These are phyloP conservation scores for Cyberlindnera maclurae DNA, from an alignment of 805 yeast genomes.

Conservation along the genomic window DNA sequence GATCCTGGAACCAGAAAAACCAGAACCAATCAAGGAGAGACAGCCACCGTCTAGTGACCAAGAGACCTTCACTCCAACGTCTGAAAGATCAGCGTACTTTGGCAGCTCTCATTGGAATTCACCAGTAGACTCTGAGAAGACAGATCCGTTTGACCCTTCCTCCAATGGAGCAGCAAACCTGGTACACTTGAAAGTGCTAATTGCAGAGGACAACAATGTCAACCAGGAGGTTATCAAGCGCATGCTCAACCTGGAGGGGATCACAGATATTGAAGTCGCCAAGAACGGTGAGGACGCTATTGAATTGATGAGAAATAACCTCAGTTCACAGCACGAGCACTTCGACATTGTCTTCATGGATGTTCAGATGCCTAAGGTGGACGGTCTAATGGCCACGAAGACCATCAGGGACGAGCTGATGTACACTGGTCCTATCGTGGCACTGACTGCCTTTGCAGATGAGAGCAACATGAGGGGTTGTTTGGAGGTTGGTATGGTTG, in stretches of 20 bases:
- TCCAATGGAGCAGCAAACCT: conserved; percentile 5
- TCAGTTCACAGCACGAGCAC: conserved; percentile 23
- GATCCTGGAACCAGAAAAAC: conserved; percentile 24
- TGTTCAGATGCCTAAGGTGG: conserved; percentile 93
- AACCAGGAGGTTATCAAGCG: conserved; percentile 91
- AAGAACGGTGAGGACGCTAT: conserved; percentile 91
- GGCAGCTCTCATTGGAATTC: conserved; percentile 24
- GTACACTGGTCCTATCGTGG: conserved; percentile 74
- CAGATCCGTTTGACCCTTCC: conserved; percentile 2
- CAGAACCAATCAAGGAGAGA: conserved; percentile 1
- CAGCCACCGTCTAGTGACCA: not conserved
- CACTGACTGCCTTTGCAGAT: conserved; percentile 93
- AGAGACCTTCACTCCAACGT: conserved; percentile 8
- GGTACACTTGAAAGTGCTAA: conserved; percentile 45
- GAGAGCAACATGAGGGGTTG: conserved; percentile 84
- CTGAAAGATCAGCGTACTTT: conserved; percentile 11
- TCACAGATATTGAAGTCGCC: conserved; percentile 64
- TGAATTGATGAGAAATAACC: conserved; percentile 40
- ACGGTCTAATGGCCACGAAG: conserved; percentile 80
- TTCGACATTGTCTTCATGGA: conserved; percentile 90
- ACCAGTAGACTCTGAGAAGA: conserved; percentile 32
- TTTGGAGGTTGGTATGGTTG: conserved; percentile 85
- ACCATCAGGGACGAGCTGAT: conserved; percentile 63
- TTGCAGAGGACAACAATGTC: conserved; percentile 91
- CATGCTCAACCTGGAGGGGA: conserved; percentile 82